Evolutionary conservation across 2,329 filamentous ascomycete species (phyloP).

Genomic region (Phialemonium atrogriseum): DNA sequence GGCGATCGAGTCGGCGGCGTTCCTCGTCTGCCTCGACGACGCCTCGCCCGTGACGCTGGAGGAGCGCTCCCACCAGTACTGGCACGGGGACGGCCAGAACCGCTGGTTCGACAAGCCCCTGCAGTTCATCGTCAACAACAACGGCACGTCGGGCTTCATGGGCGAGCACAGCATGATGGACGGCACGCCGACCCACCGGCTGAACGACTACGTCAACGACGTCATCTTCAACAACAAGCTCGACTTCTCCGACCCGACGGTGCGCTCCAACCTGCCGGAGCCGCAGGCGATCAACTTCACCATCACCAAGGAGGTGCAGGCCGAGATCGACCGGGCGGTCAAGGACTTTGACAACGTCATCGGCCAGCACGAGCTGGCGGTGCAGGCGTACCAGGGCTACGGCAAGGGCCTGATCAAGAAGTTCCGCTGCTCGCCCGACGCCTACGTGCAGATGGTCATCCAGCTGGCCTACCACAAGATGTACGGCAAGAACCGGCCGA

Average conservation of each 20-base stretch:
- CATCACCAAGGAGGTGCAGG: conserved; percentile 62
- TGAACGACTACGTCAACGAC: conserved; percentile 91
- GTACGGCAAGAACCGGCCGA: conserved; percentile 95
- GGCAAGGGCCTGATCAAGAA: conserved; percentile 99
- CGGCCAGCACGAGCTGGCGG: conserved; percentile 77
- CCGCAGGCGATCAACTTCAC: conserved; percentile 72
- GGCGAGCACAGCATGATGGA: conserved; percentile 99
- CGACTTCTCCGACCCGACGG: conserved; percentile 68
- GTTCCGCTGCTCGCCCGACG: conserved; percentile 96
- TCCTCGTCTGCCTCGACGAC: conserved; percentile 89
- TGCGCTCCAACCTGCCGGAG: conserved; percentile 79
- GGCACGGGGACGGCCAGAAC: conserved; percentile 94
- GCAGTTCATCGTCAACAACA: conserved; percentile 97
- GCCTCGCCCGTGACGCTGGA: conserved; percentile 85
- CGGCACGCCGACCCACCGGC: conserved; percentile 89
- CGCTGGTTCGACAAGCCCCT: conserved; percentile 97
- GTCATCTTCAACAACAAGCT: conserved; percentile 92
- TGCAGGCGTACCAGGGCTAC: conserved; percentile 95
- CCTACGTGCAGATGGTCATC: conserved; percentile 97
- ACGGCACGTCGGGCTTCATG: conserved; percentile 94
- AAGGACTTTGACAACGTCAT: conserved; percentile 77
- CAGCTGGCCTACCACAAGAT: conserved; percentile 98
- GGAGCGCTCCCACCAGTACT: conserved; percentile 93
- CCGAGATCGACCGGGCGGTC: conserved; percentile 70
- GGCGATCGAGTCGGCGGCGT: conserved; percentile 80